Conservation (phyloP, 495 filamentous ascomycete species). For the Hypoxylon subgilvum region DNA sequence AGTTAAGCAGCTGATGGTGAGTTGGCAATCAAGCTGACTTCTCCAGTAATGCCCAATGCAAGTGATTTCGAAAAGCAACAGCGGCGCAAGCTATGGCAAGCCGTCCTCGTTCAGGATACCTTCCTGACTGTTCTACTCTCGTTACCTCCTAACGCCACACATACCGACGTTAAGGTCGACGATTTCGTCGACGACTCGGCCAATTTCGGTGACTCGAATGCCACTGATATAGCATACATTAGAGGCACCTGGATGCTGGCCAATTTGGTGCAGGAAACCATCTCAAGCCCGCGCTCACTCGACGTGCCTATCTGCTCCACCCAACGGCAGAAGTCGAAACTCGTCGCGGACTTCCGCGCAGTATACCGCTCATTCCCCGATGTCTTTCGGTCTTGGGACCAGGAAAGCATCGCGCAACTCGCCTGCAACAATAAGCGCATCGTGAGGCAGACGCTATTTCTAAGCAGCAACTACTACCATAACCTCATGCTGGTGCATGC, state of each 20-base stretch:
- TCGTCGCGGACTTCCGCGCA: constrained; percentile 65
- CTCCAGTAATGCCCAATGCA: constrained; percentile 60
- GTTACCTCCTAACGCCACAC: constrained; percentile 71
- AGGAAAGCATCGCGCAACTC: constrained; percentile 55
- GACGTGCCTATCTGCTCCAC: constrained; percentile 66
- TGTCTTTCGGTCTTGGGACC: constrained; percentile 66
- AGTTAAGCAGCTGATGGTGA: background rate
- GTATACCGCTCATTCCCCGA: constrained; percentile 69
- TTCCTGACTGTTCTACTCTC: constrained; percentile 77
- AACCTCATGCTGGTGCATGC: constrained; percentile 74
- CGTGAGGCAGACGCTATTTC: constrained; percentile 70
- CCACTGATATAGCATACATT: constrained; percentile 69
- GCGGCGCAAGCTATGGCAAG: constrained; percentile 75
- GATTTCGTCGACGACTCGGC: constrained; percentile 61
- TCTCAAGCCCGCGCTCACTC: constrained; percentile 70
- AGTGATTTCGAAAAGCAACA: constrained; percentile 69
- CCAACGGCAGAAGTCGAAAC: constrained; percentile 62
- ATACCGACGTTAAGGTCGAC: constrained; percentile 72
- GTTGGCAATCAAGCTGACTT: constrained; percentile 5
- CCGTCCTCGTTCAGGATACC: constrained; percentile 75
- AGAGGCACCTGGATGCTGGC: constrained; percentile 74
- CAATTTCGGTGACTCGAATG: constrained; percentile 55
- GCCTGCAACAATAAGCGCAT: constrained; percentile 61
- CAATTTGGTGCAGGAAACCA: constrained; percentile 71
- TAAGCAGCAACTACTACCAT: constrained; percentile 74